Conservation (phyloP, 441 rosid species). For the Gossypium schwendimanii region DNA sequence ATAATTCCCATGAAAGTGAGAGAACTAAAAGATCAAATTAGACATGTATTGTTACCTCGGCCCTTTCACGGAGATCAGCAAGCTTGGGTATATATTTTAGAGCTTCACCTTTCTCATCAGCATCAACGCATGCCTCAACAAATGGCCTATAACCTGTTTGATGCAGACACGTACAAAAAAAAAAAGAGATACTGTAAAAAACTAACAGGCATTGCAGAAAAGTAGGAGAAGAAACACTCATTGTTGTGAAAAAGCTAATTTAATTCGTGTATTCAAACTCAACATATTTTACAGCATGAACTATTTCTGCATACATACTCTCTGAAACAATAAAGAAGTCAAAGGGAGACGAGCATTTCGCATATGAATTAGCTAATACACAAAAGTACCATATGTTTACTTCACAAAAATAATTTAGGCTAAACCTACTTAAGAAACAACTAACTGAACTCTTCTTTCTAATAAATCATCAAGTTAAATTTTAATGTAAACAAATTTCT, state of each 20-base stretch:
- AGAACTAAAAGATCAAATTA: background rate
- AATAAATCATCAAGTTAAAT: background rate
- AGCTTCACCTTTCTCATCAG: conserved; percentile 85
- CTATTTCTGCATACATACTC: background rate
- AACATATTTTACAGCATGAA: background rate
- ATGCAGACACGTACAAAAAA: background rate
- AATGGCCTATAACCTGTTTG: conserved; percentile 80
- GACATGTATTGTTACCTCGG: conserved; percentile 48
- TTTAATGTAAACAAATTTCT: background rate
- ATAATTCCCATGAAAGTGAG: background rate
- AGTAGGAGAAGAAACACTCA: too few species aligned
- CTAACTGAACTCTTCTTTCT: background rate
- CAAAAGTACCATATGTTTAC: background rate
- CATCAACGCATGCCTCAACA: conserved; percentile 92
- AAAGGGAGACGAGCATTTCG: background rate
- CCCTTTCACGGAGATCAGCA: conserved; percentile 80
- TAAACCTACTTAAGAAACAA: background rate
- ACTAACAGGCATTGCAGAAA: too few species aligned
- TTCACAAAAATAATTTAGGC: background rate
- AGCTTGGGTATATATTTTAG: conserved; percentile 89
- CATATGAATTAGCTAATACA: background rate
- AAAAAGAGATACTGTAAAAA: background rate
- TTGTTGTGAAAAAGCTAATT: background rate
- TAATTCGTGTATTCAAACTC: background rate
- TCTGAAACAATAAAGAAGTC: background rate